Conservation (phyloP, 192 early-diverging fungal species). For the Coemansia sp. region DNA sequence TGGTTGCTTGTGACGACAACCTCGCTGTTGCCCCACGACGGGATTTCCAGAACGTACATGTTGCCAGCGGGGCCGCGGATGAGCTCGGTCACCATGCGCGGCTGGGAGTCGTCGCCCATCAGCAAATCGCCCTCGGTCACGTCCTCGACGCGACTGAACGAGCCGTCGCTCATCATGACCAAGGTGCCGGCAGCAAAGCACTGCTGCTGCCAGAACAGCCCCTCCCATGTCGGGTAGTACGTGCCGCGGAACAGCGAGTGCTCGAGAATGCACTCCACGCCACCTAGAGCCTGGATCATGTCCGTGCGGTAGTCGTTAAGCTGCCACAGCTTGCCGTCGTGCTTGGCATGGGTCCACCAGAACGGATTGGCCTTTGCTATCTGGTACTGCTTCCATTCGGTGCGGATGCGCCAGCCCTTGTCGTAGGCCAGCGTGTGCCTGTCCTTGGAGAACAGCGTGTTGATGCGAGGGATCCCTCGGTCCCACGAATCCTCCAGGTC, state of each 20-base stretch:
- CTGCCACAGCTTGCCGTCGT: conserved; percentile 91
- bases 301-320: conserved; percentile 98
- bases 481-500: conserved; percentile 99
- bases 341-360: conserved; percentile 82
- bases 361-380: conserved; percentile 93
- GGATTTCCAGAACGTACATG: conserved; percentile 24
- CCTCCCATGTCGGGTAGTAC: conserved; percentile 97
- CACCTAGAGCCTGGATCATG: conserved; percentile 98
- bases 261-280: conserved; percentile 97
- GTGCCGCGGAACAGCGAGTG: conserved; percentile 99
- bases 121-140: conserved; percentile 40
- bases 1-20: conserved; percentile 40
- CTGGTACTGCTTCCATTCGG: conserved; percentile 98
- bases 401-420: conserved; percentile 97
- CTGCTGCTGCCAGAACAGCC: conserved; percentile 94
- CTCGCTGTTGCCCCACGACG: conserved; percentile 14
- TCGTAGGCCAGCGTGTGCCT: conserved; percentile 98
- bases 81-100: conserved; percentile 37
- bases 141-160: conserved; percentile 26
- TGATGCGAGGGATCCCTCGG: conserved; percentile 96
- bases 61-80: conserved; percentile 25
- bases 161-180: conserved; percentile 39
- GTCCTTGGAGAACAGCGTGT: conserved; percentile 98
- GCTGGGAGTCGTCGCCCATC: conserved; percentile 53
- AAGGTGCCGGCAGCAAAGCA: conserved; percentile 43